Base-by-base conservation (phyloP, 2,329 filamentous ascomycete species). In the Bipolaris oryzae region DNA sequence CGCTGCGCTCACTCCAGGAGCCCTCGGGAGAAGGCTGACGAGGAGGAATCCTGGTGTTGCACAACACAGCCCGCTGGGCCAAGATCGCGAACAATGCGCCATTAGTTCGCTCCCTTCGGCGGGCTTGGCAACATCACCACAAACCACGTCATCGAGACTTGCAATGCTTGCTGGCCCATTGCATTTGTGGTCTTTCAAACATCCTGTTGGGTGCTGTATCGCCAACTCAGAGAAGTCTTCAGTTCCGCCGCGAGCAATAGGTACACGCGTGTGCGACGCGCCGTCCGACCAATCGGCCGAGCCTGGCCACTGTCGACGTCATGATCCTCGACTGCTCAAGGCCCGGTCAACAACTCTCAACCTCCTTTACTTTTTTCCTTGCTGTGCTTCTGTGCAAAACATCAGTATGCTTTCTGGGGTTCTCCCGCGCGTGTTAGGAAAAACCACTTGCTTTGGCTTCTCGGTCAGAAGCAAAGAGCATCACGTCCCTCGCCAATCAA, bases 1-100 rank as follows among this genome's bases (percentile, higher is more conserved):
- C 13, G 44, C 15, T 50, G 50, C 55, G 45, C 25, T 58, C 35
- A 53, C 33, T 43, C 38, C 37, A 55, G 28, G 35, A 21, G 46
- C 42, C 41, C 23, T 44, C 18, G 34, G 23, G 43, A 53, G 45
- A 33, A 55, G 48, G 43, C 43, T 53, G 55, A 50, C 25, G 49
- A 46, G 41, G 41, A 35, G 44, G 43, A 33, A 15, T 46, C 41
- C 21, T 31, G 39, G 11, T 47, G 53, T 46, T 52, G 41, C 44
- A 53, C 43, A 18, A 39, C 31, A 33, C 44, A 47, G 31, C 43
- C 54, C 33, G 46, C 52, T 23, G 23, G 34, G 50, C 50, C 35
- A 47, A 47, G 55, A 35, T 43, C 42, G 35, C 16, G 44, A 31
- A 28, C 45, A 37, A 34, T 41, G 44, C 54, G 31, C 41, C 28